Base-by-base conservation (phyloP, 2,329 filamentous ascomycete genomes). In the Calonectria henricotiae region DNA sequence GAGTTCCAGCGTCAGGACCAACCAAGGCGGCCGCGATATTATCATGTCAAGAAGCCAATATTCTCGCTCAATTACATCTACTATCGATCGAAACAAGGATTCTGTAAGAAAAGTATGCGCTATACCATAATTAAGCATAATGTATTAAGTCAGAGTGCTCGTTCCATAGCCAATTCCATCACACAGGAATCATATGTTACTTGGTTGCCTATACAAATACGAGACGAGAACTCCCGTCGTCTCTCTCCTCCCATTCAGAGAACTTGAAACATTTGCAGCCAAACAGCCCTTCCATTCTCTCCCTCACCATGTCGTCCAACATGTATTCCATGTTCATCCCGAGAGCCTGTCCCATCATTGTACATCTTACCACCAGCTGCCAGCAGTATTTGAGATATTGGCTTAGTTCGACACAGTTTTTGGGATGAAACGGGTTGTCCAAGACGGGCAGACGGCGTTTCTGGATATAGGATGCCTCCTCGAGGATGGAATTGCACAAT, bases 231-330 rank as follows among this genome's bases (percentile, higher is more conserved):
- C 5, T 8, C 8, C 51, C 51, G 25, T 23, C 11, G 2, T 58
- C 51, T 3, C 37, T 20, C 2, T 25, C 32, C 2, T 39, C 2
- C 32, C 51, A 39, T 17, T 58, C 8, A 5, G 35, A 8, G 11
- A 32, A 44, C 15, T 44, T 61, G 8, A 61, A 44, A 6, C 55
- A 61, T 15, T 61, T 61, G 25, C 55, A 61, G 25, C 55, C 55
- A 32, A 61, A 61, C 1, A 61, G 39, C 2, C 27, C 17, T 17
- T 44, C 27, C 37, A 61, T 44, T 17, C 55, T 61, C 55, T 43
- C 37, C 25, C 15, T 44, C 25, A 61, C 55, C 55, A 61, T 44
- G 12, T 44, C 37, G 2, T 20, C 25, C 11, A 61, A 17, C 25
- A 30, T 1, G 20, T n/a, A 15, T 8, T 61, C 39, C 55, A 61